Evolutionary conservation across 2,329 filamentous ascomycete species (phyloP), one percentile per base, ranked within the genome.

Genomic region (Phaeomoniella chlamydospora): DNA sequence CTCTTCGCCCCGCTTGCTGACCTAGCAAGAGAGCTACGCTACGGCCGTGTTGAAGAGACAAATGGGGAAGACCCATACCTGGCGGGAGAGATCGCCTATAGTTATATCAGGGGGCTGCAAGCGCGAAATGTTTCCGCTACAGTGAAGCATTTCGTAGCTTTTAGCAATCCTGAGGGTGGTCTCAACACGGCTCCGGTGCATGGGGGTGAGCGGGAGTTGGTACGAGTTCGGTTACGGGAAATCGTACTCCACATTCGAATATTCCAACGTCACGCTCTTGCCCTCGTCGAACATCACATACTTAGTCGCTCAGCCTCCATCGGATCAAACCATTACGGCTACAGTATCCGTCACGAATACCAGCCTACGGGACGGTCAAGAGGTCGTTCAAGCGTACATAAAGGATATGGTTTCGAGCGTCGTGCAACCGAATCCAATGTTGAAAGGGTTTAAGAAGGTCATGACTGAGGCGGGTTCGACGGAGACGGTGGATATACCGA

Each of bases 131-230:
- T 84, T 4, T 74, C 72, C 15, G 72, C 80, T 12, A 83, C 74
- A 54, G 74, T 85, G 33, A 86, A 85, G 59, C 80, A 86, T 50
- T 85, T 79, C 51, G 76, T 74, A 10, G 80, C 70, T 1, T 83
- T 75, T 48, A 78, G 68, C 33, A 62, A 64, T 1, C 79, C 78
- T 0, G 80, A 85, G 47, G 78, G 84, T 51, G 80, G 80, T 2
- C 54, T 85, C 31, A 85, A 85, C 50, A 77, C 73, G 5, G 77
- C 67, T 0, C 68, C 68, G 4, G 67, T 72, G 1, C 67, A 71
- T 40, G 68, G 67, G 15, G 70, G 68, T 13, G 67, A 72, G 45
- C 54, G 69, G 39, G 68, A 72, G 43, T 5, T 62, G 74, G 35
- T 82, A 80, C 43, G 58, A 67, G 41, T 82, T 82, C 46, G 77